Conservation (phyloP, 2,329 filamentous ascomycete genomes). For the Pseudogymnoascus sp. region DNA sequence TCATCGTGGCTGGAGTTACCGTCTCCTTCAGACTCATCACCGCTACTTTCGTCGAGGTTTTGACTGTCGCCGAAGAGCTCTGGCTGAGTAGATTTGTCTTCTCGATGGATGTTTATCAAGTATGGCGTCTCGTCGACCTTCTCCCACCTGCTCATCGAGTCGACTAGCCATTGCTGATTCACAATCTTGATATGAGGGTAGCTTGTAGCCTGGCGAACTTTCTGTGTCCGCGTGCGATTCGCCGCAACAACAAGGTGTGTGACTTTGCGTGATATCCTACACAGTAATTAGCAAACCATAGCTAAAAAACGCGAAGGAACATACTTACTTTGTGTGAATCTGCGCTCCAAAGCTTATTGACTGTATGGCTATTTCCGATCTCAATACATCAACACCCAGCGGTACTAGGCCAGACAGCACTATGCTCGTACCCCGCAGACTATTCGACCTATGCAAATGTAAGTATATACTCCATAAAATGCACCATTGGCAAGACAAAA, state of each 20-base stretch:
- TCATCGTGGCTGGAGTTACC: conserved; percentile 27
- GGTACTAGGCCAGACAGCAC: conserved; percentile 90
- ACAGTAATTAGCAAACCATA: conserved; percentile 11
- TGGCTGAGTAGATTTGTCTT: conserved; percentile 33
- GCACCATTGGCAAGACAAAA: background rate
- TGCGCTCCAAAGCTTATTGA: conserved; percentile 76
- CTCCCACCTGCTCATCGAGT: conserved; percentile 77
- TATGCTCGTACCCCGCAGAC: conserved; percentile 67
- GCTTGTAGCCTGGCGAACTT: conserved; percentile 78
- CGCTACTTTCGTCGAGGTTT: conserved; percentile 27
- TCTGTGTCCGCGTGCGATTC: conserved; percentile 70
- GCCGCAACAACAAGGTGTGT: conserved; percentile 69
- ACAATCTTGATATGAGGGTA: conserved; percentile 83
- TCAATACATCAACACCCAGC: conserved; percentile 67
- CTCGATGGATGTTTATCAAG: conserved; percentile 33
- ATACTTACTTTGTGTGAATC: conserved; percentile 35
- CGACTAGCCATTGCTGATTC: conserved; percentile 79
- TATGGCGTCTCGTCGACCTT: conserved; percentile 72
- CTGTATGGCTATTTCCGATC: conserved; percentile 81
- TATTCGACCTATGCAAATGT: conserved; percentile 36
- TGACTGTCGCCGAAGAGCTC: background rate
- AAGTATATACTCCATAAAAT: conserved; percentile 12
- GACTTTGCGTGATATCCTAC: conserved; percentile 49
- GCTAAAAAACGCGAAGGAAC: background rate
- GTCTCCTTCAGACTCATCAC: conserved; percentile 20